These are phyloP conservation scores for Conoideocrella luteorostrata DNA, from an alignment of 2,329 filamentous ascomycete genomes.

Conservation along the genomic window DNA sequence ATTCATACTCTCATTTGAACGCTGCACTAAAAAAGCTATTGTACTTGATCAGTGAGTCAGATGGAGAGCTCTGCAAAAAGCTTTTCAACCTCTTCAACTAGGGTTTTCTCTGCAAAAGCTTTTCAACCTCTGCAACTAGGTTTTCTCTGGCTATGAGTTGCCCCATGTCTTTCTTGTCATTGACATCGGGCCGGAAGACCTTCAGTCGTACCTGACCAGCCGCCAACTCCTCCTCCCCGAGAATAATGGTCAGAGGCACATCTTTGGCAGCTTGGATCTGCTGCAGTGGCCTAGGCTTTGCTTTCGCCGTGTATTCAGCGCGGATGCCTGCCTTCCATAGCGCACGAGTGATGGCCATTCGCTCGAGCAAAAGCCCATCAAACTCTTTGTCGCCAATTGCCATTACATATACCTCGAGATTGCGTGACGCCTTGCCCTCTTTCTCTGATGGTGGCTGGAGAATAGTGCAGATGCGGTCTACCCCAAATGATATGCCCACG, in stretches of 20 bases:
- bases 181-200: background rate
- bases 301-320: conserved; percentile 4
- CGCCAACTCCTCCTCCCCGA: conserved; percentile 2
- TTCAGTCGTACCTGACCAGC: conserved; percentile 4
- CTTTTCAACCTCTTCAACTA: conserved; percentile 1
- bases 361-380: conserved; percentile 3
- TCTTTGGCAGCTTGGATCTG: background rate
- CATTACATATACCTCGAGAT: conserved; percentile 1
- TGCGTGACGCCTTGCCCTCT: conserved; percentile 35
- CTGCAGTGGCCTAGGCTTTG: conserved; percentile 3
- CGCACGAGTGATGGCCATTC: conserved; percentile 2
- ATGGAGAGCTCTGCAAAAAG: too few species aligned
- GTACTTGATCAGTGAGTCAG: too few species aligned
- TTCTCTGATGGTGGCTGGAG: conserved; percentile 69
- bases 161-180: conserved; percentile 2
- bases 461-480: conserved; percentile 92
- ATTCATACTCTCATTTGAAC: too few species aligned
- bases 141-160: conserved; percentile 1
- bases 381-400: conserved; percentile 4
- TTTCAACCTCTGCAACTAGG: background rate
- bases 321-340: conserved; percentile 4
- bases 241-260: background rate
- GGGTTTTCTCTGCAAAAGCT: background rate
- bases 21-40: too few species aligned
- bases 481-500: conserved; percentile 73